Conservation (phyloP, 164 flowering plant species). For the Tetrastigma voinierianum region DNA sequence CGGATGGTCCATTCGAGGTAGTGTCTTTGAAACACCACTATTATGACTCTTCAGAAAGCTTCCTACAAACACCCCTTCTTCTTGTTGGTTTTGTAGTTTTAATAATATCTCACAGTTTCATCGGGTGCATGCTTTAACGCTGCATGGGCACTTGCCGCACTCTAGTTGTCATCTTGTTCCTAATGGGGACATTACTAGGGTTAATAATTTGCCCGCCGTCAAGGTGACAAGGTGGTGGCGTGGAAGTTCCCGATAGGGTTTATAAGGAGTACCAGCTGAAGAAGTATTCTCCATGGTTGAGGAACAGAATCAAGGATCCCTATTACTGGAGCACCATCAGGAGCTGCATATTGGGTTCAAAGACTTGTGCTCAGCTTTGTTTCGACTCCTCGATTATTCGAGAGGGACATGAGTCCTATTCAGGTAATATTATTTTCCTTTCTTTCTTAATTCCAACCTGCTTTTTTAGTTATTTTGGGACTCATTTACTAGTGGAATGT, state of each 20-base stretch:
- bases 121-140: slow-evolving; percentile 91
- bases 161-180: slow-evolving; percentile 65
- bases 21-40: too few species aligned
- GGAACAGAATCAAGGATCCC: slow-evolving; percentile 51
- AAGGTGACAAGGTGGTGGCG: slow-evolving; percentile 76
- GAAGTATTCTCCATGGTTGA: slow-evolving; percentile 76
- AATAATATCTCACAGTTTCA: slow-evolving; percentile 76
- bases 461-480: not conserved
- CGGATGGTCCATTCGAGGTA: too few species aligned
- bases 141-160: slow-evolving; percentile 82
- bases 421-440: slow-evolving; percentile 47
- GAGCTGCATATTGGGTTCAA: slow-evolving; percentile 75
- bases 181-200: slow-evolving; percentile 56
- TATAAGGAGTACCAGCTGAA: slow-evolving; percentile 73
- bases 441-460: not conserved
- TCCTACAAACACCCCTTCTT: slow-evolving; percentile 84
- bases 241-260: slow-evolving; percentile 47
- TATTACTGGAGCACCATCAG: slow-evolving; percentile 66
- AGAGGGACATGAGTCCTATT: slow-evolving; percentile 72
- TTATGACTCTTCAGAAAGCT: too few species aligned
- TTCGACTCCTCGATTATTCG: slow-evolving; percentile 79
- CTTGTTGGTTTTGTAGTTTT: slow-evolving; percentile 75
- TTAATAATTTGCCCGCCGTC: slow-evolving; percentile 69
- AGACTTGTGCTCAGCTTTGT: slow-evolving; percentile 63
- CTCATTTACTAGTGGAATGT: too few species aligned